Evolutionary conservation across 305 asterid species (phyloP), one percentile per base, ranked within the genome.

Genomic region (Solanum hybrid): DNA sequence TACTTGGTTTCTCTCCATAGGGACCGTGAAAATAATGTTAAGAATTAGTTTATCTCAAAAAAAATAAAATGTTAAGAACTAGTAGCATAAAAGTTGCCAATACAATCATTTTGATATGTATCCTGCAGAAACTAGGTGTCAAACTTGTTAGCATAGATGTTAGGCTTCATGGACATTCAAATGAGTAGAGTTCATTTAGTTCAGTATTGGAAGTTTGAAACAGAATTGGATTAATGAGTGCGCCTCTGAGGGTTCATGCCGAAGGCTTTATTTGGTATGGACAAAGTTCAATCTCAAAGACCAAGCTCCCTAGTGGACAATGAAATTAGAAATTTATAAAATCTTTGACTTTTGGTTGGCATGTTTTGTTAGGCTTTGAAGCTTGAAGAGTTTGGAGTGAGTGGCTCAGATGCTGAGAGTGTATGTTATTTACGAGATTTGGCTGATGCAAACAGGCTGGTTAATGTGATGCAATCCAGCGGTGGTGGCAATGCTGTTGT

Each of bases 381-480:
- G 95, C 95, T 96, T 77, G 99, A 95, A 93, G 99, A 96, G 93
- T 95, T 96, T 88, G 99, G 99, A 87, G 98, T 95, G 90, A 90
- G 85, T 89, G 95, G 94, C 88, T 95, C 94, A 73, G 97, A 94
- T 89, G 98, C 98, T 77, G 93, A 93, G 88, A 95, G 95, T 86
- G 96, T 96, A 66, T 95, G 98, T 91, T 95, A 96, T 93, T 92
- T 95, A 78, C 93, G 98, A 78, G 93, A 96, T 89, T 92, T 95
- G 93, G 93, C 94, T 90, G 98, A 96, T 93, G 98, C 98, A 35
- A 94, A 94, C 90, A 94, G 93, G 92, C 94, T 96, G 91, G 96
- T 92, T 45, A 89, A 89, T 78, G 96, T 93, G 85, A 95, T 95
- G 94, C 92, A 92, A 92, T 93, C 94, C 88, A 92, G 93, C 90